Percentiles rank a stretch among this genome's conserved stretches.
Evolutionary conservation across 768 basidiomycete species (phyloP).

Genomic region (Suillus bovinus): DNA sequence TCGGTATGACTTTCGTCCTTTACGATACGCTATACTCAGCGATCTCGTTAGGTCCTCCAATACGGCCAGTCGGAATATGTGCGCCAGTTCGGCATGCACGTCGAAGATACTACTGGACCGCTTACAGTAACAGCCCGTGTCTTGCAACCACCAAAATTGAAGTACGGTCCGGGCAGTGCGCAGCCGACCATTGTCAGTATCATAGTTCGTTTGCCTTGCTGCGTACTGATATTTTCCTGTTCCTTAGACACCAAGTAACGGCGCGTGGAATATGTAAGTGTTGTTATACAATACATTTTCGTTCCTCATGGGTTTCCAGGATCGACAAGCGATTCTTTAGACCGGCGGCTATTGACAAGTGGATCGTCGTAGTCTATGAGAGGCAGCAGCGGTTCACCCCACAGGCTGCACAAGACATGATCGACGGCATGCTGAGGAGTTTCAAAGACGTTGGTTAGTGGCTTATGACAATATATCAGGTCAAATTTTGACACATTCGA

Average conservation of each 20-base stretch:
- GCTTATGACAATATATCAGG: neutral
- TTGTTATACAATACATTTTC: conserved; percentile 2
- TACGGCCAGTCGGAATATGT: conserved; percentile 80
- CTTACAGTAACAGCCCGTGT: conserved; percentile 63
- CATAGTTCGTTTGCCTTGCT: conserved; percentile 1
- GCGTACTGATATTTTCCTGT: conserved; percentile 7
- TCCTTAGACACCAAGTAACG: conserved; percentile 57
- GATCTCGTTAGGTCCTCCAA: conserved; percentile 47
- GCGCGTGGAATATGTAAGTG: conserved; percentile 77
- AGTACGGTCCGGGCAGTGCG: conserved; percentile 59
- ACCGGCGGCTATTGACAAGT: conserved; percentile 52
- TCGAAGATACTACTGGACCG: conserved; percentile 51
- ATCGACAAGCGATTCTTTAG: conserved; percentile 70
- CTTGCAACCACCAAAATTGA: conserved; percentile 61
- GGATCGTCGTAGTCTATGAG: conserved; percentile 72
- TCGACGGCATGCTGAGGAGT: conserved; percentile 47
- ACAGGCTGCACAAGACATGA: conserved; percentile 52
- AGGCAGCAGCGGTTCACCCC: conserved; percentile 54
- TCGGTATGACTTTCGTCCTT: conserved; percentile 35
- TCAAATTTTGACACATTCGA: neutral
- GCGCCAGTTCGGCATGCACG: conserved; percentile 68
- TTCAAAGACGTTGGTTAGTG: conserved; percentile 61
- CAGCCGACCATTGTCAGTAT: conserved; percentile 56
- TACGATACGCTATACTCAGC: neutral
- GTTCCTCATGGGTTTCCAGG: conserved; percentile 38